Evolutionary conservation across 2,329 filamentous ascomycete genomes (phyloP), one percentile per base, ranked within the genome.

Genomic region (Claviceps pusilla): DNA sequence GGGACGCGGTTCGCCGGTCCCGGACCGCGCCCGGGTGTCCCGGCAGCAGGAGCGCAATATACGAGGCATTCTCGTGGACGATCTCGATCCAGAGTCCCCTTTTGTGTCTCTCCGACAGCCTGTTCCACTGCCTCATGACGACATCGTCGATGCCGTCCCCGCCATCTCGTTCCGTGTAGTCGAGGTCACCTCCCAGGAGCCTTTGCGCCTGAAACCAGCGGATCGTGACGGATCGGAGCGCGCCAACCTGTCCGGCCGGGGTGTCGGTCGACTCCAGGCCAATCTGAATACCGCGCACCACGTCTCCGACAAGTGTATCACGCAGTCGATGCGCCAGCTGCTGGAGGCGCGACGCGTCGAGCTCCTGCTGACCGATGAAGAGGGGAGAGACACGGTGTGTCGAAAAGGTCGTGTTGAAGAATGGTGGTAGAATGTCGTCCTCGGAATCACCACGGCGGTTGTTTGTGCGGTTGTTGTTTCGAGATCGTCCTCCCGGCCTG

Each of bases 401-500:
- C 3, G 78, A 76, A 58, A 80, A 82, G 14, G 77, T 80, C 0
- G 75, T 80, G 66, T 79, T 77, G 69, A 78, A 79, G 63, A 82
- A 76, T 2, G 72, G 71, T 29, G 70, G 67, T 28, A 60, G 56
- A 1, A 61, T 57, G 29, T 66, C 62, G 42, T 63, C 55, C 9
- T 61, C 61, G 19, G 58, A 54, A 35, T 66, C 61, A 48, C 61
- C 56, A 31, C 60, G 60, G 29, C 58, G 55, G 24, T 57, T 55
- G 39, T 57, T 55, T 48, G 24, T 16, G 39, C 47, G 37, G 19
- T 19, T 19, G 24, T 53, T 48, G 46, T 46, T 33, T 29, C 53
- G 55, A 51, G 47, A 16, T 52, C 41, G 48, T 37, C 51, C 51
- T 46, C 43, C 43, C 31, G 54, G 28, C 47, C 54, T 50, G 19